Percentiles rank a stretch among this genome's conserved stretches.
Conservation (phyloP, 176 grass and related monocot species). For the Ananas comosus region DNA sequence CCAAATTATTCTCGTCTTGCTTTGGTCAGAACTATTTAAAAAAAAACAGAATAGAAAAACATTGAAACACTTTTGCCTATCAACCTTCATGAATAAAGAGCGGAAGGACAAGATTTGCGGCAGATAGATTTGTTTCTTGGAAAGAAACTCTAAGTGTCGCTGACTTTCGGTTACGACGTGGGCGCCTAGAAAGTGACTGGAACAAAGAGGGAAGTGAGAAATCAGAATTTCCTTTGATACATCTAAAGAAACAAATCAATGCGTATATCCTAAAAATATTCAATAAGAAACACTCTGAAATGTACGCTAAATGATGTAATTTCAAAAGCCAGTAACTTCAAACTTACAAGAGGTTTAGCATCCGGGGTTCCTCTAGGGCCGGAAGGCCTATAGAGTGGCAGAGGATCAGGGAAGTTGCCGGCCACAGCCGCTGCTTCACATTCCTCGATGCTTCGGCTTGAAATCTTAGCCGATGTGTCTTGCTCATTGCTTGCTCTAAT, state of each 20-base stretch:
- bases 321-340: neutral
- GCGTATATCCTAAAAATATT: no score
- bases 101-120: conserved; percentile 82
- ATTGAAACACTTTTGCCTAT: neutral
- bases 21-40: neutral
- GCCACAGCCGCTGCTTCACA: conserved; percentile 87
- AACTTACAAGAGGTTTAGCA: conserved; percentile 63
- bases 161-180: conserved; percentile 69
- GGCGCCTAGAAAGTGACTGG: conserved; percentile 62
- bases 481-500: conserved; percentile 60
- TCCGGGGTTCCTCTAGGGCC: conserved; percentile 69
- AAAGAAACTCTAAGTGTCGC: conserved; percentile 77
- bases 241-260: neutral
- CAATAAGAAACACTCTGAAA: neutral
- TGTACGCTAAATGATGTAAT: neutral
- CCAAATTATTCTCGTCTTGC: neutral
- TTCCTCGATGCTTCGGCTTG: conserved; percentile 71
- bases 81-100: conserved; percentile 96
- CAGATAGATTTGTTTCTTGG: conserved; percentile 65
- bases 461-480: conserved; percentile 45
- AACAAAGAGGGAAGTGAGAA: neutral
- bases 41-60: neutral
- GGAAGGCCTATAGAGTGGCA: conserved; percentile 35
- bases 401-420: conserved; percentile 54
- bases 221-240: neutral